Percentiles rank a stretch among this genome's conserved stretches.
Evolutionary conservation across 2,329 filamentous ascomycete species (phyloP).

Genomic region (Aspergillus terreus): DNA sequence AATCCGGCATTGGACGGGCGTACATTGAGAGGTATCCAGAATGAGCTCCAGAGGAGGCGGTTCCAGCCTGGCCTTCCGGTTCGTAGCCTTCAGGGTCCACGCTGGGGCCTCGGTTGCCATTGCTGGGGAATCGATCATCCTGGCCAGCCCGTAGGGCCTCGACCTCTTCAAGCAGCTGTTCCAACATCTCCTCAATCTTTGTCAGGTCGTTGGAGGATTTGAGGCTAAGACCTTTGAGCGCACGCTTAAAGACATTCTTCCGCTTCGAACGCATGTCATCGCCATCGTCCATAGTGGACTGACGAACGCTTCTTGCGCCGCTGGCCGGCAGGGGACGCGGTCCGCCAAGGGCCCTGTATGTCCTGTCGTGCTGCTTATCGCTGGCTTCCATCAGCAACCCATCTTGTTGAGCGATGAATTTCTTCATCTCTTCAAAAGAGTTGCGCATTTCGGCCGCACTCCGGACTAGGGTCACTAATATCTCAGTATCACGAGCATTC

Average conservation of each 20-base stretch:
- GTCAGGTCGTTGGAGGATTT: conserved; percentile 84
- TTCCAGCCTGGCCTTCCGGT: conserved; percentile 74
- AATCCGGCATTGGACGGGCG: conserved; percentile 34
- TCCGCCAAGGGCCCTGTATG: conserved; percentile 77
- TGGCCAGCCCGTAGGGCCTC: conserved; percentile 69
- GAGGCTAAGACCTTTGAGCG: conserved; percentile 83
- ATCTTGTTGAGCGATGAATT: conserved; percentile 84
- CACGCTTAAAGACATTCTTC: conserved; percentile 88
- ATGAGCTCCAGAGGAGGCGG: conserved; percentile 65
- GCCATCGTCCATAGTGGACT: conserved; percentile 48
- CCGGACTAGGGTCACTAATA: conserved; percentile 87
- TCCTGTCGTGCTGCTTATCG: conserved; percentile 83
- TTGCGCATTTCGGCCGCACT: conserved; percentile 96
- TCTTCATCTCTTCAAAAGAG: conserved; percentile 93
- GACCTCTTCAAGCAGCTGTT: conserved; percentile 87
- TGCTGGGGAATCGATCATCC: conserved; percentile 32
- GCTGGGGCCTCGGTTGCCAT: conserved; percentile 41
- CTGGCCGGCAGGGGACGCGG: conserved; percentile 76
- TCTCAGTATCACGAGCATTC: conserved; percentile 93
- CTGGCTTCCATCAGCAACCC: conserved; percentile 81
- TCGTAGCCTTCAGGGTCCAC: conserved; percentile 75
- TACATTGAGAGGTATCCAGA: conserved; percentile 69
- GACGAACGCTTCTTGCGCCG: conserved; percentile 55
- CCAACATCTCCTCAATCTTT: conserved; percentile 87
- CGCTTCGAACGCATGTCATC: conserved; percentile 70